These are phyloP conservation scores for Fusarium setosum DNA, from an alignment of 2,329 filamentous ascomycete genomes.

Conservation along the genomic window DNA sequence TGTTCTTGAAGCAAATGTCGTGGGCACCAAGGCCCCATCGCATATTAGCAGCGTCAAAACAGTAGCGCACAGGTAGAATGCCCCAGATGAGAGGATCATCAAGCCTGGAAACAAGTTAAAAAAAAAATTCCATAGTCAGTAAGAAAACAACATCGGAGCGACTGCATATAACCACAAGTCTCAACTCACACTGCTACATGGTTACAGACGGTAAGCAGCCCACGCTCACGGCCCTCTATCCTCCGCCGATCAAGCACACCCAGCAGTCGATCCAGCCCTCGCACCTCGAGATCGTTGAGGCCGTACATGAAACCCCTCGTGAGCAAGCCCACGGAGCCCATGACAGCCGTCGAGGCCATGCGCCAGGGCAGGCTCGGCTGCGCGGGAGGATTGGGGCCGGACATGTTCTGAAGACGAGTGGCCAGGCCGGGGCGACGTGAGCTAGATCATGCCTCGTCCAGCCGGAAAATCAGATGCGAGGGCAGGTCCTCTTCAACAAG, in stretches of 20 bases:
- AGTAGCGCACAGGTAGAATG: constrained; percentile 79
- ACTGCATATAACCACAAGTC: neutral
- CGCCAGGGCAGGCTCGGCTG: constrained; percentile 77
- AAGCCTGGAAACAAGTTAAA: constrained; percentile 66
- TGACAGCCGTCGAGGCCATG: constrained; percentile 76
- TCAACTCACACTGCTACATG: constrained; percentile 55
- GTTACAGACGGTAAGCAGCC: constrained; percentile 78
- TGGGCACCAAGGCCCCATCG: constrained; percentile 93
- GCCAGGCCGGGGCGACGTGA: neutral
- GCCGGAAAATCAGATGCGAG: too few species aligned
- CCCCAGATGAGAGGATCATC: constrained; percentile 98
- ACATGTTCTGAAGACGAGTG: constrained; percentile 25
- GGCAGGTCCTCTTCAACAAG: too few species aligned
- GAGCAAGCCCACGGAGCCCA: constrained; percentile 78
- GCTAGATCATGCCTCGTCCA: neutral
- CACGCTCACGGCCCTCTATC: constrained; percentile 73
- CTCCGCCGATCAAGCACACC: constrained; percentile 79
- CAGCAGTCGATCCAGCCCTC: constrained; percentile 81
- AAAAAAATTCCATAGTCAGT: constrained; percentile 17
- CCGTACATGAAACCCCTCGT: constrained; percentile 81
- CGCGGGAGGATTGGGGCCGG: constrained; percentile 39
- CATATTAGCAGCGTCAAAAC: constrained; percentile 78
- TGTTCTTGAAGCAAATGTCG: constrained; percentile 93
- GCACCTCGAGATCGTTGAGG: constrained; percentile 79
- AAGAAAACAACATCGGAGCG: neutral